Conservation (phyloP, 1,139 yeast species). For the Geotrichum aggregatum region DNA sequence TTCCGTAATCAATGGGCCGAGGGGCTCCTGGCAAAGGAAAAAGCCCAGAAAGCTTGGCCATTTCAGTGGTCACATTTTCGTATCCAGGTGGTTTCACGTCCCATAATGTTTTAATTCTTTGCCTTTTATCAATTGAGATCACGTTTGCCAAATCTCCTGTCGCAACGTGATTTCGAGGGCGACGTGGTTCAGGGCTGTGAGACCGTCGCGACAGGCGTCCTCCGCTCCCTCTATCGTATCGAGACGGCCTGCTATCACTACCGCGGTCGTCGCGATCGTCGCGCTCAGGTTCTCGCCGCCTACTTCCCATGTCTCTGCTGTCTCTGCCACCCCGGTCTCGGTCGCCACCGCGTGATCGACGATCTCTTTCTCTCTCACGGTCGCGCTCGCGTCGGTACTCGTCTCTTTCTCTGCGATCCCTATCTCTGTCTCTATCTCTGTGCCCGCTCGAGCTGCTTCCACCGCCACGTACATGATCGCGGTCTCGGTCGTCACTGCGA, state of each 20-base stretch:
- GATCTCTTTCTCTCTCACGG: constrained; percentile 25
- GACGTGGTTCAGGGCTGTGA: constrained; percentile 19
- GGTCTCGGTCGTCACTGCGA: constrained; percentile 12
- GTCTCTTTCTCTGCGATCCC: constrained; percentile 21
- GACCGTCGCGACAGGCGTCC: constrained; percentile 23
- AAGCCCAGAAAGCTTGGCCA: constrained; percentile 77
- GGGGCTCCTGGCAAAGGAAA: constrained; percentile 75
- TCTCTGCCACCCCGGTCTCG: constrained; percentile 18
- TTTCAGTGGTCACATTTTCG: constrained; percentile 69
- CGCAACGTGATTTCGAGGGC: constrained; percentile 22
- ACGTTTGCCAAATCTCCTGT: constrained; percentile 36
- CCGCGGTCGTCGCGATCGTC: constrained; percentile 24
- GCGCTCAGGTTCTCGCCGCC: constrained; percentile 23
- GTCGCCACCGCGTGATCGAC: constrained; percentile 25
- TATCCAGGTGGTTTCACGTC: constrained; percentile 71
- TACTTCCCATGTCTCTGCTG: constrained; percentile 21
- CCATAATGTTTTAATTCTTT: constrained; percentile 59
- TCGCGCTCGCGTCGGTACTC: constrained; percentile 20
- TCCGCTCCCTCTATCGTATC: constrained; percentile 21
- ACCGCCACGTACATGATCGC: constrained; percentile 22
- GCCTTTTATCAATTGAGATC: constrained; percentile 44
- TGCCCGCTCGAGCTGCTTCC: constrained; percentile 19
- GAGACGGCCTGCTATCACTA: constrained; percentile 20
- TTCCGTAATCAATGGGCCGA: constrained; percentile 52
- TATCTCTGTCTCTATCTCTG: constrained; percentile 23